Evolutionary conservation across 768 basidiomycete genomes (phyloP).

Genomic region (Lenzites betulinus): DNA sequence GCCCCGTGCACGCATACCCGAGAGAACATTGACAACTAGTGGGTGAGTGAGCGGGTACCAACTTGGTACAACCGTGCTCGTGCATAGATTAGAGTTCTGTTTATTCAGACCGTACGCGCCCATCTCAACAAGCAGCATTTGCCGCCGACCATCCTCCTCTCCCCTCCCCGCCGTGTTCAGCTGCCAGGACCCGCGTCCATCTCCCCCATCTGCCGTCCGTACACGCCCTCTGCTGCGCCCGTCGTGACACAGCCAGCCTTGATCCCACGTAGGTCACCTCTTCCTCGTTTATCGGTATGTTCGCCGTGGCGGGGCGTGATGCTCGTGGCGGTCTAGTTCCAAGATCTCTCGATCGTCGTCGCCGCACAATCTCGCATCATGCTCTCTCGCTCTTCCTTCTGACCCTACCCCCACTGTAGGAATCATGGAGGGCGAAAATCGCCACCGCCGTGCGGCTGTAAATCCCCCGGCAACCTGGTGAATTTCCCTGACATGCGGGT

Average conservation of each 20-base stretch:
- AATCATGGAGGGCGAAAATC: no score
- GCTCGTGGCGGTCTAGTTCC: slow-evolving; percentile 14
- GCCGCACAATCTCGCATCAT: background rate
- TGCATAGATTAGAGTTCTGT: slow-evolving; percentile 9
- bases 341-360: slow-evolving; percentile 20
- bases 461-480: no score
- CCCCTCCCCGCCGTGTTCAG: no score
- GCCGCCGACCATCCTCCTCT: background rate
- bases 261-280: background rate
- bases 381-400: background rate
- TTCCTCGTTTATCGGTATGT: no score
- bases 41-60: no score
- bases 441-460: no score
- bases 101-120: slow-evolving; percentile 9
- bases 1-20: no score
- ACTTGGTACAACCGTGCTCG: background rate
- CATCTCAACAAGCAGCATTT: slow-evolving; percentile 1
- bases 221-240: background rate
- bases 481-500: no score
- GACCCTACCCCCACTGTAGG: no score
- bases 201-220: no score
- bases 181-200: no score
- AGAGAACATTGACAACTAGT: background rate
- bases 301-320: slow-evolving; percentile 7
- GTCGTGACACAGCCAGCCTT: background rate